Conservation (phyloP, 2,329 filamentous ascomycete species). For the Claviceps maximensis region DNA sequence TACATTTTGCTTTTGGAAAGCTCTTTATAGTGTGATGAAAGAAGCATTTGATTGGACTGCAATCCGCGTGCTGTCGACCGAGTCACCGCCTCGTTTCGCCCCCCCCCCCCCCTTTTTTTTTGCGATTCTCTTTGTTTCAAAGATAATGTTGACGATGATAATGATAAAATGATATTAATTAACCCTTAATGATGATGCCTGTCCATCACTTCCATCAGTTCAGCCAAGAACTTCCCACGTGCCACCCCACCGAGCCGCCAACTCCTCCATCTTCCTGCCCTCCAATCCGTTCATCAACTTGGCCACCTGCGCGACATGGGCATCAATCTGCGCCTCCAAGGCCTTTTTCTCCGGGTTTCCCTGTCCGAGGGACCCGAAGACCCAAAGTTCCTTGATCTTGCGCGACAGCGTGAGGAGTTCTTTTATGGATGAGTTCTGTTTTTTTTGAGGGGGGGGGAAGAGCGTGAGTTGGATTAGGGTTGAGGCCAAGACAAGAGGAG, state of each 20-base stretch:
- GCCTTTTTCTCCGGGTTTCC: constrained; percentile 22
- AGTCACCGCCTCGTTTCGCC: no score
- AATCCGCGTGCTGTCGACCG: no score
- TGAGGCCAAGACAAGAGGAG: not conserved
- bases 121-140: no score
- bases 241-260: constrained; percentile 24
- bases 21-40: no score
- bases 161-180: not conserved
- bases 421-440: constrained; percentile 30
- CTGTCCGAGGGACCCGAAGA: constrained; percentile 28
- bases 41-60: no score
- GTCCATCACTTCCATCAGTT: constrained; percentile 4
- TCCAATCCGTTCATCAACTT: constrained; percentile 23
- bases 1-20: not conserved
- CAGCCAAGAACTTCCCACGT: constrained; percentile 21
- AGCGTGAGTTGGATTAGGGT: not conserved
- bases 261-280: constrained; percentile 17
- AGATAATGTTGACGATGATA: not conserved
- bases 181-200: no score
- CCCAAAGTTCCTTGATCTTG: constrained; percentile 32
- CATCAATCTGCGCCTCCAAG: constrained; percentile 24
- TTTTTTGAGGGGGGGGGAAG: not conserved
- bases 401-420: constrained; percentile 30
- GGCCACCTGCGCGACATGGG: constrained; percentile 22
- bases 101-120: no score